These are phyloP conservation scores for Paramecium sonneborni DNA, from an alignment of 73 alveolate genomes.

Conservation along the genomic window DNA sequence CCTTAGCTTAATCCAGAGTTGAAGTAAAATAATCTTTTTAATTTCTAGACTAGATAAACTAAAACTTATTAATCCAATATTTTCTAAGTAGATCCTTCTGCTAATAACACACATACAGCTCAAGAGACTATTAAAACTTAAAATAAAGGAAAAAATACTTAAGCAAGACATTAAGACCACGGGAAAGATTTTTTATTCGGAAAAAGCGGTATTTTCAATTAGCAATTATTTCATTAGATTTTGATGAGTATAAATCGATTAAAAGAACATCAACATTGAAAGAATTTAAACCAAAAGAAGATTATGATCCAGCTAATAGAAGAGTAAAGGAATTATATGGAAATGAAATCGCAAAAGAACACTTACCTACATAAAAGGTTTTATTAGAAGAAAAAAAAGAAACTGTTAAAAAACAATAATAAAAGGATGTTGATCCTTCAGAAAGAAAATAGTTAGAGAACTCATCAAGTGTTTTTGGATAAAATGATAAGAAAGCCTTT, in stretches of 20 bases:
- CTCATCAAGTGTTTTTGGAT: neutral
- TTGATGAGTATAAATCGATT: constrained; percentile 36
- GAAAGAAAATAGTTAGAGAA: constrained; percentile 11
- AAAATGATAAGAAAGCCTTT: neutral
- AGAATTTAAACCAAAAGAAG: constrained; percentile 33
- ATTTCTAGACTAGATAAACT: neutral
- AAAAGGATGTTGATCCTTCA: constrained; percentile 4
- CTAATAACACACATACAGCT: constrained; percentile 34
- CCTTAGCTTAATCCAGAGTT: neutral
- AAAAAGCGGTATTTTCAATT: neutral
- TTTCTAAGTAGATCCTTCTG: neutral
- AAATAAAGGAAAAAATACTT: neutral
- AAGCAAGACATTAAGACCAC: constrained; percentile 27
- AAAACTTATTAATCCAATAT: neutral
- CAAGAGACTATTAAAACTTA: neutral
- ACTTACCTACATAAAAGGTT: neutral
- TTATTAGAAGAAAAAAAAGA: neutral
- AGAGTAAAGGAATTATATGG: constrained; percentile 7
- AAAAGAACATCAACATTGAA: neutral
- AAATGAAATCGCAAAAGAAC: constrained; percentile 2
- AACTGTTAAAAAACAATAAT: neutral
- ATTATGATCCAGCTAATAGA: constrained; percentile 2
- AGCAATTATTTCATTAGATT: neutral
- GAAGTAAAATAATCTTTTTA: neutral
- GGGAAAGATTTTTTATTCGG: constrained; percentile 39